Evolutionary conservation across 768 basidiomycete species (phyloP), one percentile per base, ranked within the genome.

Genomic region (Termitomyces sp.): DNA sequence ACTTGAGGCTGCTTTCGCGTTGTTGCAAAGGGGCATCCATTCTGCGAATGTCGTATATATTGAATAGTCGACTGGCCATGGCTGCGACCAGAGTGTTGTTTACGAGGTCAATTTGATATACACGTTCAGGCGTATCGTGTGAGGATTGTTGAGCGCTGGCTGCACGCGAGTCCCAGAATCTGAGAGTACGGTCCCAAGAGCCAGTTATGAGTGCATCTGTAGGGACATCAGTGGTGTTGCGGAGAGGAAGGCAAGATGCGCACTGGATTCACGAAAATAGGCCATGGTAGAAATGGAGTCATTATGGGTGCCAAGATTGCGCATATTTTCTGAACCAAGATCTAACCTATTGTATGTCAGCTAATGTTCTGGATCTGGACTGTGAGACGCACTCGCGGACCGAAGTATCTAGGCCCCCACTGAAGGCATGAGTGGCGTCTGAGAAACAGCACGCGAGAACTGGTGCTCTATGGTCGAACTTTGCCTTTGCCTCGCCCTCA

Each of bases 1-100:
- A 98, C 72, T 97, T 97, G 59, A 99, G 72, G 62, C 92, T 94
- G 69, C 92, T 94, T 74, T 98, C 97, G 60, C 97, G 74, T 69
- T 85, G 81, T 66, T 94, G 91, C 53, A 83, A 78, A 0, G 91
- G 88, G 53, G 78, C 73, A 55, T 79, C 76, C 84, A 98, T 88
- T 60, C 86, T 87, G 28, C 92, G 78, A 16, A 93, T 76, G 64
- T 95, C 92, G 65, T 90, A 98, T 13, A 98, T 93, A 66, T 91
- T 83, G 65, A 98, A 92, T 4, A 92, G 73, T 13, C 95, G 81
- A 58, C 90, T 92, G 3, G 94, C 94, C 88, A 97, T 93, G 1
- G 91, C 92, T 26, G 97, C 89, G 15, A 98, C 93, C 47, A 98
- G 83, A 16, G 81, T 88, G 65, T 88, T 75, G 55, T 86, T 82